These are phyloP conservation scores for Apiospora sp. DNA, from an alignment of 2,329 filamentous ascomycete genomes.

Conservation along the genomic window DNA sequence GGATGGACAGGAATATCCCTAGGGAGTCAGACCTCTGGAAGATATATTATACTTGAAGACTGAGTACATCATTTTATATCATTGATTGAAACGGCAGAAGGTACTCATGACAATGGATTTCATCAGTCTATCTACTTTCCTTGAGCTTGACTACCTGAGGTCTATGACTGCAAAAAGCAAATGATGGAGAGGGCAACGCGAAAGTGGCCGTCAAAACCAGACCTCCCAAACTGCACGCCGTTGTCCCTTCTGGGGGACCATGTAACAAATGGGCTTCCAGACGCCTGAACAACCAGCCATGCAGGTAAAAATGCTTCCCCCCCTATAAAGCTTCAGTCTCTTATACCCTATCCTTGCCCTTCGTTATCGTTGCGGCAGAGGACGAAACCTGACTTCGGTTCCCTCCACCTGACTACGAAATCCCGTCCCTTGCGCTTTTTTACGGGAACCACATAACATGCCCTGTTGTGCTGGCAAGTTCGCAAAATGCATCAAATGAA, in stretches of 20 bases:
- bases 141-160: not conserved
- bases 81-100: not conserved
- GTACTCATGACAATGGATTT: conserved; percentile 9
- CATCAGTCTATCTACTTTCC: conserved; percentile 13
- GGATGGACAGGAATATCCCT: no score
- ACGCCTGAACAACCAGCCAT: conserved; percentile 28
- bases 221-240: conserved; percentile 24
- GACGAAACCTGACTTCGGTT: not conserved
- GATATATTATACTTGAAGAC: not conserved
- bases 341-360: conserved; percentile 14
- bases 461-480: not conserved
- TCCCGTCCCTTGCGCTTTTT: not conserved
- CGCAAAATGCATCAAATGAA: conserved; percentile 4
- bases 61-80: not conserved
- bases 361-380: not conserved
- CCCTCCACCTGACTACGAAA: not conserved
- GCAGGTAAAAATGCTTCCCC: conserved; percentile 26
- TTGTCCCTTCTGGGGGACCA: conserved; percentile 20
- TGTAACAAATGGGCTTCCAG: conserved; percentile 24
- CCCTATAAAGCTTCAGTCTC: conserved; percentile 21
- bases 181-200: not conserved
- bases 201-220: not conserved
- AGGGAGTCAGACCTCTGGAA: no score
- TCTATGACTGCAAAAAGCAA: conserved; percentile 16
- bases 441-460: not conserved